Conservation (phyloP, 2,329 filamentous ascomycete species). For the Aspergillus tamarii region DNA sequence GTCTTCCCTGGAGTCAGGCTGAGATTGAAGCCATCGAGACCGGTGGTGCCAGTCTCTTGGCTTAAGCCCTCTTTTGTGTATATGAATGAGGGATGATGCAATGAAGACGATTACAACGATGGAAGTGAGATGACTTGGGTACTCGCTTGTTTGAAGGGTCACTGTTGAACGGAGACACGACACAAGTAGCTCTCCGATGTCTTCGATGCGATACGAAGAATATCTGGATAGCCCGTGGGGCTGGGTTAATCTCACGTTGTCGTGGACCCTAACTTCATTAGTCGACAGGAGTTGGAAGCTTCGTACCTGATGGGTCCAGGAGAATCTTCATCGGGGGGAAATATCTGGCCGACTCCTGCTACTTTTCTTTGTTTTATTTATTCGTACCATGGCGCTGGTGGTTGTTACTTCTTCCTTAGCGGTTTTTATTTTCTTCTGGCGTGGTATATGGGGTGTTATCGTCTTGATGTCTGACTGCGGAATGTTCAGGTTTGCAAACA, state of each 20-base stretch:
- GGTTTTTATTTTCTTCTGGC: conserved; percentile 23
- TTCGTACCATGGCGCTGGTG: conserved; percentile 37
- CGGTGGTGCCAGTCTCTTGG: conserved; percentile 74
- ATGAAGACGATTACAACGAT: conserved; percentile 18
- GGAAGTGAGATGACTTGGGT: conserved; percentile 5
- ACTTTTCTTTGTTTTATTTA: conserved; percentile 19
- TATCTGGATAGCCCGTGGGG: conserved; percentile 8
- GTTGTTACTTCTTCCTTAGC: conserved; percentile 30
- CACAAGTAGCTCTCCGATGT: conserved; percentile 10
- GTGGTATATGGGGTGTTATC: conserved; percentile 22
- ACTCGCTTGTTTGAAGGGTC: conserved; percentile 1
- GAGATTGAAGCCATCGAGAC: conserved; percentile 98
- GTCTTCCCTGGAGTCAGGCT: conserved; percentile 70
- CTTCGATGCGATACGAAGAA: conserved; percentile 1
- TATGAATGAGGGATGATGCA: conserved; percentile 20
- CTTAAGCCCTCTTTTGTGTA: conserved; percentile 36
- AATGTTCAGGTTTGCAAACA: conserved; percentile 16
- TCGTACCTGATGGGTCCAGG: conserved; percentile 2
- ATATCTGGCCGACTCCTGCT: conserved; percentile 12
- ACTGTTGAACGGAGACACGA: conserved; percentile 9
- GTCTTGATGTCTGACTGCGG: conserved; percentile 24
- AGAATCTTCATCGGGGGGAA: conserved; percentile 11
- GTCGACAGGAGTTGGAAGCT: conserved; percentile 1
- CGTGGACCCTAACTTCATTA: conserved; percentile 13
- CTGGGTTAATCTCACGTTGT: conserved; percentile 6